These are phyloP conservation scores for Grifola frondosa DNA, from an alignment of 1,284 basidiomycete genomes.

Conservation along the genomic window DNA sequence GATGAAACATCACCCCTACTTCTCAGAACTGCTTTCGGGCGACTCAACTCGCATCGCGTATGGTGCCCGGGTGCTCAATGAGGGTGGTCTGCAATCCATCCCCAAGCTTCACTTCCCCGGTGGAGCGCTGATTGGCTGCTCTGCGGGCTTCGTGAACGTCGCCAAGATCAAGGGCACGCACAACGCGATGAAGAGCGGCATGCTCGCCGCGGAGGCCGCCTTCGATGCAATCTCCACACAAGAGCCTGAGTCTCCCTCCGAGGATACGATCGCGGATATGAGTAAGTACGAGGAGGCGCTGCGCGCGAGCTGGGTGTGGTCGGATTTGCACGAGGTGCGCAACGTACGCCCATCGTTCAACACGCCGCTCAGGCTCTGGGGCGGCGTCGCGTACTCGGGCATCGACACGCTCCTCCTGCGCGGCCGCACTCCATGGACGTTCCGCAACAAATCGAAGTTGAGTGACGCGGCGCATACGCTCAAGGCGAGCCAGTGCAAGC, in stretches of 20 bases:
- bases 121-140: conserved; percentile 93
- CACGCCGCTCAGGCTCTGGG: conserved; percentile 81
- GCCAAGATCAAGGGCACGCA: conserved; percentile 99
- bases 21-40: conserved; percentile 77
- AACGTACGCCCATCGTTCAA: conserved; percentile 94
- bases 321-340: conserved; percentile 88
- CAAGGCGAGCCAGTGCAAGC: conserved; percentile 66
- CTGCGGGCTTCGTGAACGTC: conserved; percentile 95
- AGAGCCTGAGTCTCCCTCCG: conserved; percentile 23
- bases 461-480: conserved; percentile 79
- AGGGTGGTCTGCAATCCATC: conserved; percentile 93
- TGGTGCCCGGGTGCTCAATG: conserved; percentile 89
- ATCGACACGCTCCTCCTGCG: conserved; percentile 85
- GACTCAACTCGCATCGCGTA: conserved; percentile 82
- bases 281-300: conserved; percentile 74
- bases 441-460: conserved; percentile 58
- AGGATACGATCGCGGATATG: conserved; percentile 60
- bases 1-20: conserved; percentile 97
- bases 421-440: conserved; percentile 92
- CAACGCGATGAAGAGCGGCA: conserved; percentile 99
- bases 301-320: conserved; percentile 83
- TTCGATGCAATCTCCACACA: conserved; percentile 55
- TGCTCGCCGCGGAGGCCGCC: conserved; percentile 92
- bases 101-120: conserved; percentile 94
- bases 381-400: conserved; percentile 90